These are phyloP conservation scores for Passalora sequoiae DNA, from an alignment of 2,329 filamentous ascomycete species.

Conservation along the genomic window DNA sequence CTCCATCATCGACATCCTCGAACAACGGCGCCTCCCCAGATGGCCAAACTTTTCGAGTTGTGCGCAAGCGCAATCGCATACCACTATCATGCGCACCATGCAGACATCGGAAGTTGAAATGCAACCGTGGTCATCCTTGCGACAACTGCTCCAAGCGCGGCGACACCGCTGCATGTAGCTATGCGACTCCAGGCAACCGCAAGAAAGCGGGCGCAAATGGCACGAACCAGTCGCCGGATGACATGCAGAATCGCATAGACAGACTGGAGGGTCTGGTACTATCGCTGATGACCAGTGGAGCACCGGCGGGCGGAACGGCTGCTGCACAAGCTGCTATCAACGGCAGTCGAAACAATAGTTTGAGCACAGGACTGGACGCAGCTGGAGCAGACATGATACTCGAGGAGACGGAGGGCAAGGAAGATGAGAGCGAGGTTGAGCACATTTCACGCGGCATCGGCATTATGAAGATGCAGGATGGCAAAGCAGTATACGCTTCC, in stretches of 20 bases:
- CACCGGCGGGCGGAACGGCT: slow-evolving; percentile 54
- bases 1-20: slow-evolving; percentile 72
- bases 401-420: slow-evolving; percentile 45
- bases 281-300: slow-evolving; percentile 84
- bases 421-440: slow-evolving; percentile 59
- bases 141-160: slow-evolving; percentile 91
- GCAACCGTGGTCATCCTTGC: slow-evolving; percentile 84
- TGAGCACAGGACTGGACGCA: slow-evolving; percentile 46
- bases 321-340: slow-evolving; percentile 53
- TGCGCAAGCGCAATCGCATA: slow-evolving; percentile 86
- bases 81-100: slow-evolving; percentile 89
- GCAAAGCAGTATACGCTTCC: slow-evolving; percentile 45
- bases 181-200: slow-evolving; percentile 63
- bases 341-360: slow-evolving; percentile 38
- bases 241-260: slow-evolving; percentile 98
- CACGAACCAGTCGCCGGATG: slow-evolving; percentile 62
- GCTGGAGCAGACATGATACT: slow-evolving; percentile 53
- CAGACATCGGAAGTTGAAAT: slow-evolving; percentile 92
- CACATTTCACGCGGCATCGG: slow-evolving; percentile 48
- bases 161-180: slow-evolving; percentile 75
- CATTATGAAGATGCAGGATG: slow-evolving; percentile 50
- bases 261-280: slow-evolving; percentile 86
- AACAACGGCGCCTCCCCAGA: slow-evolving; percentile 75
- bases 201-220: slow-evolving; percentile 56
- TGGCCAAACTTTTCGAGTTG: slow-evolving; percentile 70